Conservation (phyloP, 1,284 basidiomycete species). For the Spongispora temasekensis region DNA sequence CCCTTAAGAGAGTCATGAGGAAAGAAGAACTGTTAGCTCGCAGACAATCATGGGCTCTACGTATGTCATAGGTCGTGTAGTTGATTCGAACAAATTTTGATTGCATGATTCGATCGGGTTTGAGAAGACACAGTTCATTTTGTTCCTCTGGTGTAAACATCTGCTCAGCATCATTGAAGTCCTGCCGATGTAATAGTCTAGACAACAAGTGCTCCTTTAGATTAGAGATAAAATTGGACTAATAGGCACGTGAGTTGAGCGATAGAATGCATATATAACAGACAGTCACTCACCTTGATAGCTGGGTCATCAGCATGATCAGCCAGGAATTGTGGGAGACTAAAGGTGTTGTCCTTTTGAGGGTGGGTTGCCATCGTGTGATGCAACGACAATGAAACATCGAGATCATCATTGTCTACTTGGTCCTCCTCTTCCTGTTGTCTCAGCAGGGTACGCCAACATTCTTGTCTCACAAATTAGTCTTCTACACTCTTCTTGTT, state of each 20-base stretch:
- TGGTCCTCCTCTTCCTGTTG: background rate
- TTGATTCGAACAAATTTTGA: conserved; percentile 6
- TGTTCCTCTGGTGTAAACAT: conserved; percentile 1
- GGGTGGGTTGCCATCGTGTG: background rate
- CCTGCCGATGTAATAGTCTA: conserved; percentile 1
- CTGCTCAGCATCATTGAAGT: conserved; percentile 13
- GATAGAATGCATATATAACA: background rate
- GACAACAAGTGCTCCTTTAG: conserved; percentile 16
- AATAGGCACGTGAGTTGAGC: background rate
- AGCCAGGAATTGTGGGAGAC: background rate
- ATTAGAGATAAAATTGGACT: background rate
- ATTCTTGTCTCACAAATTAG: conserved; percentile 8
- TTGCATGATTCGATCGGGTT: background rate
- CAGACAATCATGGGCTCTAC: conserved; percentile 39
- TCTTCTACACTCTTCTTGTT: background rate
- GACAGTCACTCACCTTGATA: background rate
- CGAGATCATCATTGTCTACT: background rate
- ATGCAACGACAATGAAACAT: background rate
- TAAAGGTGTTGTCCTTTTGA: conserved; percentile 4
- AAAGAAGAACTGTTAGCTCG: conserved; percentile 31
- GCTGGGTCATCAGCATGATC: background rate
- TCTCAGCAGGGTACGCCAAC: background rate
- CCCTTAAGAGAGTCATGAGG: conserved; percentile 37
- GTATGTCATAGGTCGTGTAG: conserved; percentile 17
- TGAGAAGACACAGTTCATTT: background rate